phyloP scores from a whole-genome alignment of 768 basidiomycete genomes.

The Hericium rajendrae region DNA sequence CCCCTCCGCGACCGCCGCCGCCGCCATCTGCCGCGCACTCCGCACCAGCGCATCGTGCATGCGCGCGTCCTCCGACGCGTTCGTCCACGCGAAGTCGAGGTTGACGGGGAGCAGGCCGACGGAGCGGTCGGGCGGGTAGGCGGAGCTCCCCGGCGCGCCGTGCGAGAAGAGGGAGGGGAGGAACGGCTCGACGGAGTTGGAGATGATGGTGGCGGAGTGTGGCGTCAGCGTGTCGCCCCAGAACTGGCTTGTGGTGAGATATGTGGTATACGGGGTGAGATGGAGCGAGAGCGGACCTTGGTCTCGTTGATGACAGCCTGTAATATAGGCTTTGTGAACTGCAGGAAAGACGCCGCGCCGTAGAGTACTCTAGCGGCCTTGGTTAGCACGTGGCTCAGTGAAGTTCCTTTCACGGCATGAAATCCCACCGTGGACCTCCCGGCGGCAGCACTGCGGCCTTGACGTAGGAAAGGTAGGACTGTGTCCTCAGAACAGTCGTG shows the following conservation, averaged over 20 bases:
- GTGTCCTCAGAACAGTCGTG: too few relatives aligned
- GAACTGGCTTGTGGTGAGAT: not conserved
- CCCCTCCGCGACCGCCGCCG: constrained; percentile 30
- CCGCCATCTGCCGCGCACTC: constrained; percentile 30
- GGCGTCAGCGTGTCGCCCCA: not conserved
- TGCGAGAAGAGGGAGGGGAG: constrained; percentile 1
- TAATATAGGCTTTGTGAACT: not conserved
- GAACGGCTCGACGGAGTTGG: constrained; percentile 1
- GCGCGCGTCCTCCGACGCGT: constrained; percentile 26
- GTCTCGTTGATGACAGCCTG: not conserved
- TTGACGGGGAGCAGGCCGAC: not conserved
- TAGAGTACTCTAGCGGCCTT: too few relatives aligned
- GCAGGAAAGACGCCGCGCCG: too few relatives aligned
- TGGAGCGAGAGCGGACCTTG: not conserved
- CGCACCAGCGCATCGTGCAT: constrained; percentile 31
- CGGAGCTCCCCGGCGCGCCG: not conserved
- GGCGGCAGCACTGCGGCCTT: too few relatives aligned
- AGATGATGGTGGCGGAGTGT: not conserved
- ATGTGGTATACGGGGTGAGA: not conserved
- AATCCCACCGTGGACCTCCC: too few relatives aligned
- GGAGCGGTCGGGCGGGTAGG: constrained; percentile 5
- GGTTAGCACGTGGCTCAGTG: too few relatives aligned
- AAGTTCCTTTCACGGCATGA: too few relatives aligned
- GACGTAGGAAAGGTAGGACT: too few relatives aligned
- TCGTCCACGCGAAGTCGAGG: constrained; percentile 32